Percentiles rank a stretch among this genome's conserved stretches.
Evolutionary conservation across 768 basidiomycete species (phyloP).

Genomic region (Kondoa malvinella): DNA sequence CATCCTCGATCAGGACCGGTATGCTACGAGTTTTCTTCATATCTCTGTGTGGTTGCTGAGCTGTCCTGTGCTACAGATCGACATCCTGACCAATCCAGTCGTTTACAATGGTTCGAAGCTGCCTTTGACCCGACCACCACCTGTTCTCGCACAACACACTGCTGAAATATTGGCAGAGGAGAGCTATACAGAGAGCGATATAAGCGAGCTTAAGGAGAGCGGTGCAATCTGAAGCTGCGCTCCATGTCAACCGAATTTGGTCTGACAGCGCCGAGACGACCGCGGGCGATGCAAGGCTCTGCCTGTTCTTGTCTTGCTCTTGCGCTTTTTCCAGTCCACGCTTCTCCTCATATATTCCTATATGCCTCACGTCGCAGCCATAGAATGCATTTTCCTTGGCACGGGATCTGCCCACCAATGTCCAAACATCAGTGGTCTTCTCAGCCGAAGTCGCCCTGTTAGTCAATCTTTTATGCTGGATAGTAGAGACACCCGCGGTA

Average conservation of each 20-base stretch:
- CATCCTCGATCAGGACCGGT: conserved; percentile 54
- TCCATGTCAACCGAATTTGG: too few species aligned
- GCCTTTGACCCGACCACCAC: conserved; percentile 24
- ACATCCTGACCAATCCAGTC: conserved; percentile 12
- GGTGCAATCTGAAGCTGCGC: conserved; percentile 7
- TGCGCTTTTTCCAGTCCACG: not conserved
- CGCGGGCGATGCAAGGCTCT: too few species aligned
- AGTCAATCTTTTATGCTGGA: not conserved
- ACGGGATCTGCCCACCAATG: not conserved
- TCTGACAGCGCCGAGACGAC: too few species aligned
- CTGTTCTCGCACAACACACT: conserved; percentile 25
- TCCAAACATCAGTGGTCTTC: not conserved
- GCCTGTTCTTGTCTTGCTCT: not conserved
- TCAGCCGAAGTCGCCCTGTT: not conserved
- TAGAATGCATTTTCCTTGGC: not conserved
- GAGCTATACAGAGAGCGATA: conserved; percentile 19
- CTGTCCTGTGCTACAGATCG: not conserved
- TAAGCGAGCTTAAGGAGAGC: conserved; percentile 13
- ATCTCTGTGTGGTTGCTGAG: not conserved
- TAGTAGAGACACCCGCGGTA: not conserved
- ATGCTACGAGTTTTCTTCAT: conserved; percentile 24
- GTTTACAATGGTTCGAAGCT: conserved; percentile 24
- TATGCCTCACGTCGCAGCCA: not conserved
- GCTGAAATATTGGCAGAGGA: conserved; percentile 24
- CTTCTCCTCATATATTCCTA: not conserved